Evolutionary conservation across 1,139 yeast genomes (phyloP), one percentile per base, ranked within the genome.

Genomic region (Scheffersomyces quercinus): DNA sequence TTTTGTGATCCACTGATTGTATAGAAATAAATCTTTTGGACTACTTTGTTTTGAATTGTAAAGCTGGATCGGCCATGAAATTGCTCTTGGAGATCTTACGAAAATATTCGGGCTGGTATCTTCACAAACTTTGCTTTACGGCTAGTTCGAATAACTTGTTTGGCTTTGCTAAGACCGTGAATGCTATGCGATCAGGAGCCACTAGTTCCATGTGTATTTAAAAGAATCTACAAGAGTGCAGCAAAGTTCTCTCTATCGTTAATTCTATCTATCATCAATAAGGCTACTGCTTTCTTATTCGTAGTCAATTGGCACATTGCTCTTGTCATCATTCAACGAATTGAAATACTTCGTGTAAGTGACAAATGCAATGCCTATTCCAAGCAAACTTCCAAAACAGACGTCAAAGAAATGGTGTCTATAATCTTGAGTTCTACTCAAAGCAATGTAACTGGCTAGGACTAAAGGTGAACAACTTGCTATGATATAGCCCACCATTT

Each of bases 331-430:
- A 13, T 34, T 36, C 29, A 53, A 37, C 37, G 44, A 42, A 8
- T 46, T 43, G 40, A 56, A 58, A 33, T 56, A 55, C 32, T 45
- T 46, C 35, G 41, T 49, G 42, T 57, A 59, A 4, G 47, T 45
- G 26, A 42, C 30, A 36, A 38, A 41, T 1, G 57, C 56, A 9
- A 54, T 42, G 3, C 45, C 45, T 9, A 55, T 45, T 0, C 78
- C 78, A 35, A 73, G 60, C 1, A 50, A 32, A 5, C 67, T 59
- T 0, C 79, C 79, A 38, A 70, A 56, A 5, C 59, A 45, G n/a
- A 73, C 64, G 47, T 73, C 79, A 38, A 64, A 62, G 41, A 70
- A 68, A 51, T 73, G 77, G 51, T 73, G 79, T 43, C 78, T 60
- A 51, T 73, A 72, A 53, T 73, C 79, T 48, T 69, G 72, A 15